phyloP scores from a whole-genome alignment of 495 filamentous ascomycete genomes.

The Tuber aestivum region DNA sequence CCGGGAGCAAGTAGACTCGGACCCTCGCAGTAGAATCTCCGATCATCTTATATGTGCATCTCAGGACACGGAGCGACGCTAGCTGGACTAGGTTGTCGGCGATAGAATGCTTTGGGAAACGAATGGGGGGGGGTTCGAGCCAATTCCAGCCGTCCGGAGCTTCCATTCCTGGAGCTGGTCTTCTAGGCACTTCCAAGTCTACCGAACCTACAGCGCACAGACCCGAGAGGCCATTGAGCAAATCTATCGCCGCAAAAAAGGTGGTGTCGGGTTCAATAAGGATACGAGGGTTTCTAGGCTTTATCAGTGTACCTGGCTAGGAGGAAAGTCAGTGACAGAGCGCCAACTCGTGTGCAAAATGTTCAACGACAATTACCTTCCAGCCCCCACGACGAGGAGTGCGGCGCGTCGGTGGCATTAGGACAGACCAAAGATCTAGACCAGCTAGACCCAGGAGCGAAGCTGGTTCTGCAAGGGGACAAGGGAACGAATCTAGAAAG shows the following conservation, averaged over 20 bases:
- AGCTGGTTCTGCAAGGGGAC: background rate
- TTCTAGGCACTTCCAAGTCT: constrained; percentile 27
- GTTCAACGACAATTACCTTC: background rate
- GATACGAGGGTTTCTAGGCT: background rate
- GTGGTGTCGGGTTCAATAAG: background rate
- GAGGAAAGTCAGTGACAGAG: background rate
- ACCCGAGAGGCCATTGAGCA: constrained; percentile 34
- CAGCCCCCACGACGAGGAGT: background rate
- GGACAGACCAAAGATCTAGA: background rate
- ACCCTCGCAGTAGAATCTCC: constrained; percentile 37
- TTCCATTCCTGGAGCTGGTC: constrained; percentile 27
- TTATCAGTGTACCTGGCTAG: background rate
- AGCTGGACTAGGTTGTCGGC: constrained; percentile 26
- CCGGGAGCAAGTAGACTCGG: constrained; percentile 62
- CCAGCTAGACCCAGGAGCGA: background rate
- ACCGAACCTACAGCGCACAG: constrained; percentile 36
- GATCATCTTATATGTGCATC: constrained; percentile 38
- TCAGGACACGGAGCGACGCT: constrained; percentile 18
- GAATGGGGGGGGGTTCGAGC: constrained; percentile 29
- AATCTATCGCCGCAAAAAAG: constrained; percentile 17
- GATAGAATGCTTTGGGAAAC: constrained; percentile 10
- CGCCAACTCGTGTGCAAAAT: background rate
- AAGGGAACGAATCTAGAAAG: background rate
- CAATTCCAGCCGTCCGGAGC: constrained; percentile 38
- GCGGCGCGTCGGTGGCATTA: background rate